Base-by-base conservation (phyloP, 2,329 filamentous ascomycete genomes). In the Cladosporium velox region DNA sequence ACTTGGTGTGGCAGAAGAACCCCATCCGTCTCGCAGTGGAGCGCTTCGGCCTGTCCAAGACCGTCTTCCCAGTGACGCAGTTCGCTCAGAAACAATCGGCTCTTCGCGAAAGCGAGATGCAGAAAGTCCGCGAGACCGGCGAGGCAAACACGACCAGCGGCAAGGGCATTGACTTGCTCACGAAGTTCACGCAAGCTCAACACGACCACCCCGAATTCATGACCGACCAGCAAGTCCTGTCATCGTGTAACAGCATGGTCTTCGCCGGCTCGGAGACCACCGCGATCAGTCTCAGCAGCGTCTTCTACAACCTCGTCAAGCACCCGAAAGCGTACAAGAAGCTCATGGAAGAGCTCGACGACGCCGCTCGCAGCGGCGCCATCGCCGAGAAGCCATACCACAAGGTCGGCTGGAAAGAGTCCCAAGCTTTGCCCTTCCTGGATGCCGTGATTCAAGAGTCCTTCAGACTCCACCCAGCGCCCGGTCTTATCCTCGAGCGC, bases 251-350 rank as follows among this genome's bases (percentile, higher is more conserved):
- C n/a, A 87, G 83, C 66, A 91, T 91, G 89, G 80, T 83, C 68
- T 86, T 90, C 70, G 91, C 91, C 0, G 91, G 91, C 3, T 90
- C 87, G 2, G 91, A 95, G 77, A 94, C 91, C 0, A 94, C 91
- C 0, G 91, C 90, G 47, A 93, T 93, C 73, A 87, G 86, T 7
- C 82, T 93, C 0, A 86, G 86, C 6, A 84, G 88, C 7, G 85
- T 93, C 0, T 91, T 94, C 72, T 93, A 93, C 78, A 88, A 88
- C 76, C 79, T 93, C 3, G 82, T 93, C 41, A 88, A 88, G 72
- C 86, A 88, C 71, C 88, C 88, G 0, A 44, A 70, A 0, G 82
- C 82, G 15, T 85, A 90, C 67, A 73, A 76, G 3, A 83, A 83
- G 47, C 79, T 92, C 64, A 84, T 85, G 72, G 71, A 78, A 1